These are phyloP conservation scores for Neurospora sp. DNA, from an alignment of 495 filamentous ascomycete species.

Conservation along the genomic window DNA sequence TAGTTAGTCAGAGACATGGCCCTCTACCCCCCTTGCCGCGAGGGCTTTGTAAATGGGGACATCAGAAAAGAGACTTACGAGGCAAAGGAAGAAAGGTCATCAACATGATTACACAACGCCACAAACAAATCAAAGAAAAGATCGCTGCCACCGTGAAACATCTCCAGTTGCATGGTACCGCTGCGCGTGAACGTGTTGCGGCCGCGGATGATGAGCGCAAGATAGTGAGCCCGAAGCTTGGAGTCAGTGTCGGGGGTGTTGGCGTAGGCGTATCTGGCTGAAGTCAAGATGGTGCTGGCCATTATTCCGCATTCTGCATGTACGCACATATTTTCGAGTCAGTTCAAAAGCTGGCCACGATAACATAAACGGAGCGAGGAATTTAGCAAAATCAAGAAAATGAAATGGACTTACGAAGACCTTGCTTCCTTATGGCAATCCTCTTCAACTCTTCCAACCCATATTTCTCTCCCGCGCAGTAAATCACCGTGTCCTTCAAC, in stretches of 20 bases:
- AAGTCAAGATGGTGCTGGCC: constrained; percentile 71
- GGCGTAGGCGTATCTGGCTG: constrained; percentile 77
- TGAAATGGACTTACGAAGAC: constrained; percentile 41
- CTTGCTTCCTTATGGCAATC: constrained; percentile 76
- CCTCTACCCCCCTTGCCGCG: neutral
- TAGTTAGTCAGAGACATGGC: neutral
- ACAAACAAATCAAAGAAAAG: constrained; percentile 93
- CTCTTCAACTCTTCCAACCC: constrained; percentile 72
- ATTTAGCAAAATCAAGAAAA: neutral
- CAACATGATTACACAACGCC: constrained; percentile 83
- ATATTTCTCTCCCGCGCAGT: constrained; percentile 79
- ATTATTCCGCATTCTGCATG: constrained; percentile 60
- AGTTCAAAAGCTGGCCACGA: neutral
- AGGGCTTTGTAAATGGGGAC: too few species aligned
- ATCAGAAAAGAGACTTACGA: constrained; percentile 25
- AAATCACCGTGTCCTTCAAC: constrained; percentile 81
- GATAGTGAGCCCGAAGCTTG: constrained; percentile 80
- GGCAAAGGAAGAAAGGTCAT: constrained; percentile 43
- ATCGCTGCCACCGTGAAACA: constrained; percentile 69
- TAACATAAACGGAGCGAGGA: neutral
- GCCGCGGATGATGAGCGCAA: constrained; percentile 81
- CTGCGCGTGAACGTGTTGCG: constrained; percentile 81
- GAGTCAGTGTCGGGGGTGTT: constrained; percentile 84
- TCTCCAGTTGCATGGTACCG: constrained; percentile 94
- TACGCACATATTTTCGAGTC: neutral